Conservation (phyloP, 345 rosid genomes). For the Salix purpurea region DNA sequence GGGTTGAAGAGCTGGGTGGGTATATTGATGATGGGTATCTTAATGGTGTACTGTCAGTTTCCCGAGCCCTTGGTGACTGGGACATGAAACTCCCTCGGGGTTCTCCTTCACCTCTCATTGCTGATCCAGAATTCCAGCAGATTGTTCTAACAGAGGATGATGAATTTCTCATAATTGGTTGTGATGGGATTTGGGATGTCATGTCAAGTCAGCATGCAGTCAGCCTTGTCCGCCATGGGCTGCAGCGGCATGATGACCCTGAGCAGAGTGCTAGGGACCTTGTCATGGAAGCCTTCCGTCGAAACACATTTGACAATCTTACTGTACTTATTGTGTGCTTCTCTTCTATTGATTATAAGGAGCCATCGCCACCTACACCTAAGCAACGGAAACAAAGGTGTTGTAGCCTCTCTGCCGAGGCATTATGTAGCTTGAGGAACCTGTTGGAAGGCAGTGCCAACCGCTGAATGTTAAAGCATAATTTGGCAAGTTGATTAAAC, state of each 20-base stretch:
- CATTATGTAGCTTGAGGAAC: slow-evolving; percentile 57
- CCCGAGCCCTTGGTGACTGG: slow-evolving; percentile 93
- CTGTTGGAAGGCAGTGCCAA: slow-evolving; percentile 42
- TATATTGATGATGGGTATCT: slow-evolving; percentile 67
- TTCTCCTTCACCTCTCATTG: slow-evolving; percentile 64
- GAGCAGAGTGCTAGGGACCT: slow-evolving; percentile 73
- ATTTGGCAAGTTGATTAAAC: slow-evolving; percentile 1
- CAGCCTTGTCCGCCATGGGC: slow-evolving; percentile 50
- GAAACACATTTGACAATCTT: slow-evolving; percentile 63
- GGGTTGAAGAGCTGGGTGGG: slow-evolving; percentile 44
- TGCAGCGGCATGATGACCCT: slow-evolving; percentile 64
- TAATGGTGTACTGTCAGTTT: slow-evolving; percentile 67
- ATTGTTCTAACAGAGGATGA: slow-evolving; percentile 64
- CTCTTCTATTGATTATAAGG: slow-evolving; percentile 38
- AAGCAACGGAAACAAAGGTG: slow-evolving; percentile 44
- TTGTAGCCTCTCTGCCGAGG: slow-evolving; percentile 64
- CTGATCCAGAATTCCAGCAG: slow-evolving; percentile 72
- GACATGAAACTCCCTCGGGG: slow-evolving; percentile 66
- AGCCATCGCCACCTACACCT: slow-evolving; percentile 32
- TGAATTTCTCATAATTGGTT: slow-evolving; percentile 82
- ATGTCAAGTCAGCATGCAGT: slow-evolving; percentile 89
- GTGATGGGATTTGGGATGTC: slow-evolving; percentile 94
- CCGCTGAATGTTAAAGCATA: slow-evolving; percentile 23
- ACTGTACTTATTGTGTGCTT: slow-evolving; percentile 75
- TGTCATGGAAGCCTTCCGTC: slow-evolving; percentile 63